Evolutionary conservation across 129 eudicot species (phyloP), one percentile per base, ranked within the genome.

Genomic region (Mikania micrantha): DNA sequence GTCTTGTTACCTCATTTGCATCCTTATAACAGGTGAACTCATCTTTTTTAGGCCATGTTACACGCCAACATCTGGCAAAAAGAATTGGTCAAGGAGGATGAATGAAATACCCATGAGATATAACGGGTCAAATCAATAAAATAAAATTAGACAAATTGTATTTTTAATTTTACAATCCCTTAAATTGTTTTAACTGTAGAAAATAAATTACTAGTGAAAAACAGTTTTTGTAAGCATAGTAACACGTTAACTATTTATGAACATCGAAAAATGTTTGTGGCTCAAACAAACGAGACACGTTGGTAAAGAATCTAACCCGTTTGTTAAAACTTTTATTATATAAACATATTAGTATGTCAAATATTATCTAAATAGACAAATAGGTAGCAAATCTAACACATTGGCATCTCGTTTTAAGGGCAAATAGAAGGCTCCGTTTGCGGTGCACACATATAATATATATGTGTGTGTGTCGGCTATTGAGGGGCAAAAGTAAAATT

Each of bases 11-110:
- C 90, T 91, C 98, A 76, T 91, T 91, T 53, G 98, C 96, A 78
- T 91, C 98, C 83, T 91, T 91, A 76, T 67, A 91, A 54, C 75
- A 60, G 53, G 70, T 39, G 35, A 13, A 19, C 74, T 85, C 96
- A 35, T 91, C 89, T 80, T 82, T 91, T 87, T 78, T 91, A 7
- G 98, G 98, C 96, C 98, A 91, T 20, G 79, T 77, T 32, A 91
- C 98, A 68, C 52, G 74, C 96, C 94, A 85, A 79, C 96, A 91
- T 88, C 98, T 91, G 78, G 47, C 61, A 56, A 29, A 32, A 69
- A 17, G 35, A 57, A 50, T 44, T 19, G 35, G 50, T 49, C 40
- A 32, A 54, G 7, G 50, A 28, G 50, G 27, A 71, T 15, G 1
- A 17, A 44, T 7, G 9, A 45, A 7, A 24, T 42, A 35, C 16